Conservation (phyloP, 2,329 filamentous ascomycete genomes). For the Stagonosporopsis vannaccii region DNA sequence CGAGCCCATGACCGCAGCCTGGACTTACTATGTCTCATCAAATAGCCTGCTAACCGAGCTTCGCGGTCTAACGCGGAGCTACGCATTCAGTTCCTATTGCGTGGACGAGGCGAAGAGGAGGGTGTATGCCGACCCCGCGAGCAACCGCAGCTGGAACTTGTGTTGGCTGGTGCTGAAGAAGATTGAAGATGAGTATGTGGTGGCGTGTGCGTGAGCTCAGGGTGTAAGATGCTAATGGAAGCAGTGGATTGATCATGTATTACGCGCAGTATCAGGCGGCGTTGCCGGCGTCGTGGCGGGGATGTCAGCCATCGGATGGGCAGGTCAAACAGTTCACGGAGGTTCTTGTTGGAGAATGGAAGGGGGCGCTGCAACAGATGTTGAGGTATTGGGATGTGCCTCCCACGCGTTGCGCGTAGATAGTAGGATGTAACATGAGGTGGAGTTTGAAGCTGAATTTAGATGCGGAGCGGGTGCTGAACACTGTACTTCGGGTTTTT, state of each 20-base stretch:
- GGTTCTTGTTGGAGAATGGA: conserved; percentile 74
- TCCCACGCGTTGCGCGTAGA: conserved; percentile 47
- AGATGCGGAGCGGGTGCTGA: too few species aligned
- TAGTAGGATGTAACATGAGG: neutral
- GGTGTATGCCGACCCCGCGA: conserved; percentile 69
- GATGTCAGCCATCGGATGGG: conserved; percentile 61
- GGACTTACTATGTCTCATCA: conserved; percentile 74
- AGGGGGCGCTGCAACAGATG: conserved; percentile 68
- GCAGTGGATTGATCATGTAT: conserved; percentile 65
- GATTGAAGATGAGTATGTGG: conserved; percentile 68
- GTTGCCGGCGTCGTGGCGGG: conserved; percentile 75
- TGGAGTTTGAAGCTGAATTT: too few species aligned
- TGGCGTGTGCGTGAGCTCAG: neutral
- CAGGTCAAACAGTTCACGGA: conserved; percentile 66
- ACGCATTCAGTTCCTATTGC: conserved; percentile 70
- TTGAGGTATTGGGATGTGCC: conserved; percentile 71
- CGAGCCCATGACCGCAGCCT: conserved; percentile 73
- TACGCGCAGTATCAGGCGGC: conserved; percentile 69
- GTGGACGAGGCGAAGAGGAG: conserved; percentile 70
- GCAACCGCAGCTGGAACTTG: conserved; percentile 77
- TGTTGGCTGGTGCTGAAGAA: conserved; percentile 75
- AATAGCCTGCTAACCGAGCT: conserved; percentile 75
- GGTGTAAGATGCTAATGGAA: conserved; percentile 14
- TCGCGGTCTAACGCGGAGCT: conserved; percentile 70
- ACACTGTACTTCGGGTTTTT: too few species aligned